Evolutionary conservation across 345 rosid species (phyloP), one percentile per base, ranked within the genome.

Genomic region (Linum usitatissimum): DNA sequence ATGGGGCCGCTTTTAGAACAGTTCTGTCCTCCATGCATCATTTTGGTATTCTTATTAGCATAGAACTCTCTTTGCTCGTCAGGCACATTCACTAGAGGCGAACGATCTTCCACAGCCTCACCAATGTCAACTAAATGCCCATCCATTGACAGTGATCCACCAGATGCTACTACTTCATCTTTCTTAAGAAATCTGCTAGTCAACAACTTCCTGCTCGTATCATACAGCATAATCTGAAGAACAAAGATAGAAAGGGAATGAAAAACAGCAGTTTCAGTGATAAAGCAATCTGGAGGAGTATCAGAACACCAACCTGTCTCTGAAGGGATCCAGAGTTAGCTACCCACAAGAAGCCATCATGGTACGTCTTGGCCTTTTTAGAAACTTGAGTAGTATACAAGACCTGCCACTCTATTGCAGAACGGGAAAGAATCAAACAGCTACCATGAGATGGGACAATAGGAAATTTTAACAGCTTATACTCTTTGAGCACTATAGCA

Each of bases 81-180:
- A 60, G 14, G 12, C 14, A 31, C 9, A 18, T 38, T 40, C 48
- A 34, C 20, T 9, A 9, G 6, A 60, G 45, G 63, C 13, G 18
- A 30, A 60, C 63, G 19, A 40, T 60, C 63, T 18, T 31, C 21
- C 18, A 6, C 63, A 60, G 49, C n/a, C 57, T 66, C 64, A 18
- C 70, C 70, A 59, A 60, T 66, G 30, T 66, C 70, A 66, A 66
- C 64, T 28, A 66, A 51, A 49, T 34, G 9, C 14, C 64, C 59
- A 66, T 59, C 64, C 53, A 66, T 48, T 60, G 59, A 49, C 10
- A 66, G 14, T 30, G 64, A 66, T 49, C 60, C 64, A 13, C 63
- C 64, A 30, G 57, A 59, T 53, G 6, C n/a, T 53, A 66, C 18
- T 23, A 12, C 20, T 48, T 53, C 70, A 49, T 66, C 70, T 9